Evolutionary conservation across 345 rosid species (phyloP), one percentile per base, ranked within the genome.

Genomic region (Stellera chamaejasme): DNA sequence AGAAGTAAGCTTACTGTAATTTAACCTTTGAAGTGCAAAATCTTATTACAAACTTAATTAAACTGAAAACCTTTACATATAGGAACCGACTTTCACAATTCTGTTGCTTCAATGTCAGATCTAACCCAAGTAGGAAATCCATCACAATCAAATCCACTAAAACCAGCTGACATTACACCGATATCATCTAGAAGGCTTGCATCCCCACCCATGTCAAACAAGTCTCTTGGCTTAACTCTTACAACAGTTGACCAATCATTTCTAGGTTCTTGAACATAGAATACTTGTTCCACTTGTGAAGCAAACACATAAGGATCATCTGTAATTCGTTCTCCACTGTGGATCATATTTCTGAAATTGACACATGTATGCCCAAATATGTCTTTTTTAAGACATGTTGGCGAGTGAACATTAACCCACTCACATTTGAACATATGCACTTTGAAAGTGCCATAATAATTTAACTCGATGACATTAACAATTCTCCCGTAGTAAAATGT

Each of bases 211-310:
- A 49, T 49, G 23, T 49, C 52, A 49, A 4, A 49, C 23, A 49
- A 14, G 23, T 49, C 52, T 11, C 25, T 49, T 4, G 25, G 52
- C 25, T 49, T 49, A 0, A 26, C 23, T 11, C 23, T 49, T 4
- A 49, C 52, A 49, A 49, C 25, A 6, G 11, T 10, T 15, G 5
- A 11, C 27, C 52, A 49, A 14, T 49, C 10, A 5, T 49, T 26
- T 19, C 9, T 49, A 1, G 25, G 27, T 3, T 49, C 59, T 12
- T 36, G 10, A 1, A 55, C 45, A 36, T 55, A 55, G 32, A 55
- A 55, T 0, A 55, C 59, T 36, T 55, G 59, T 55, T 42, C n/a
- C 15, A 32, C 59, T 14, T 55, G 45, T 11, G 59, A 55, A 4
- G 59, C 14, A 6, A 55, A 36, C 12, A 55, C 13, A 16, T 3